A percentile compares a stretch with the other conserved stretches of the same genome.
phyloP scores from a whole-genome alignment of 768 basidiomycete species.

The Boletus edulis region DNA sequence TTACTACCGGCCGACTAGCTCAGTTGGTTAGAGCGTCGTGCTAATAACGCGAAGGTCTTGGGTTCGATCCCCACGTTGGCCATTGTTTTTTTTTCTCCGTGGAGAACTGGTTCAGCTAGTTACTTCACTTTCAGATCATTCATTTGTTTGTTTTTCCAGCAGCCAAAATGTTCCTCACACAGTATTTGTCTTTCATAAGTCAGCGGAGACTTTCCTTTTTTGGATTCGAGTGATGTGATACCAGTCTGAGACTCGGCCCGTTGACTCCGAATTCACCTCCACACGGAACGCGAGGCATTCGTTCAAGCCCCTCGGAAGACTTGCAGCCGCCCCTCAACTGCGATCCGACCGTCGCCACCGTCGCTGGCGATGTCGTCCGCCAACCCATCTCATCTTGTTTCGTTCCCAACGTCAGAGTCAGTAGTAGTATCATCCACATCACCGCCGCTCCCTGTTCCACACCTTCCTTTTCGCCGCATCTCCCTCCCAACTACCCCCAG shows the following conservation, averaged over 20 bases:
- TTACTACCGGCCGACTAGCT: slow-evolving; percentile 26
- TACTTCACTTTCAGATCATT: no score
- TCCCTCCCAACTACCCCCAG: slow-evolving; percentile 56
- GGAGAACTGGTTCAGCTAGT: no score
- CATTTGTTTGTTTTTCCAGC: no score
- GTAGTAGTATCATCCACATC: slow-evolving; percentile 6
- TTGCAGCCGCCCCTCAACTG: slow-evolving; percentile 1
- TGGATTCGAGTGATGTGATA: slow-evolving; percentile 18
- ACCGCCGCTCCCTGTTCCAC: slow-evolving; percentile 38
- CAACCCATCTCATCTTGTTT: slow-evolving; percentile 19
- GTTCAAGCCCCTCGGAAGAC: no score
- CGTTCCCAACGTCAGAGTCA: slow-evolving; percentile 33
- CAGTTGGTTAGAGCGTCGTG: slow-evolving; percentile 35
- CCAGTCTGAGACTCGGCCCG: slow-evolving; percentile 24
- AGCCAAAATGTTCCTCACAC: no score
- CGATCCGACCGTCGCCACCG: slow-evolving; percentile 9
- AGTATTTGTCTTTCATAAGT: no score
- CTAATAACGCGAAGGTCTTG: slow-evolving; percentile 52
- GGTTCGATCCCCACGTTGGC: slow-evolving; percentile 80
- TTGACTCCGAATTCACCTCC: slow-evolving; percentile 2
- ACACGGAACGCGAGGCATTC: neutral
- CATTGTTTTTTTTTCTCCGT: slow-evolving; percentile 19
- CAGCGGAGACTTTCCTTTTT: slow-evolving; percentile 4
- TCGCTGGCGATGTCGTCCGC: slow-evolving; percentile 20
- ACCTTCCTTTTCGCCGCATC: slow-evolving; percentile 63